These are phyloP conservation scores for Halenospora varia DNA, from an alignment of 495 filamentous ascomycete genomes.

Conservation along the genomic window DNA sequence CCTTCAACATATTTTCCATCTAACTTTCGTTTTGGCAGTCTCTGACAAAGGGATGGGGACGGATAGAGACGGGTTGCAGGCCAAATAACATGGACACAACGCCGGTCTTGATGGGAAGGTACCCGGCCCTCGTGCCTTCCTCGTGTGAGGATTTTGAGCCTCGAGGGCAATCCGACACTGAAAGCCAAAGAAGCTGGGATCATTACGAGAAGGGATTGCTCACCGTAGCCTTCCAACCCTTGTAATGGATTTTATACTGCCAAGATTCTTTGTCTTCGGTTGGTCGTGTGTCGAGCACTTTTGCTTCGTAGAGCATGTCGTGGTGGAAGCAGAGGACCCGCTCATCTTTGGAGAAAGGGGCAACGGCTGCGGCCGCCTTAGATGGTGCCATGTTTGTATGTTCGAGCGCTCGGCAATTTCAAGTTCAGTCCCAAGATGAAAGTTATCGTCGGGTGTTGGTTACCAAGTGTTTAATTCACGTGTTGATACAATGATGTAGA, in stretches of 20 bases:
- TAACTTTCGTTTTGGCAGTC: not conserved
- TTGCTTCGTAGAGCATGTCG: constrained; percentile 95
- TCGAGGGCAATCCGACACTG: not conserved
- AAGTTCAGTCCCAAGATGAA: too few relatives aligned
- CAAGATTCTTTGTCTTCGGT: constrained; percentile 60
- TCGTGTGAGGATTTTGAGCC: too few relatives aligned
- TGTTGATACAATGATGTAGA: not conserved
- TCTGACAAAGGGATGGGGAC: not conserved
- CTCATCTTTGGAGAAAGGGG: constrained; percentile 81
- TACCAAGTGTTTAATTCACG: not conserved
- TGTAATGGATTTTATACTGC: constrained; percentile 94
- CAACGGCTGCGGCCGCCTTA: constrained; percentile 32
- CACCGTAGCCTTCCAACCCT: constrained; percentile 91
- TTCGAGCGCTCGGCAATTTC: too few relatives aligned
- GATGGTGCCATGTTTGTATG: constrained; percentile 61
- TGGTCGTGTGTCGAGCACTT: constrained; percentile 73
- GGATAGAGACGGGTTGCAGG: too few relatives aligned
- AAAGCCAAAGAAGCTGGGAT: not conserved
- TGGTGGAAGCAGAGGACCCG: constrained; percentile 95
- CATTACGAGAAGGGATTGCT: not conserved
- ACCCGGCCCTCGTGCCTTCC: not conserved
- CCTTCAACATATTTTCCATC: not conserved
- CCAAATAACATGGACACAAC: not conserved
- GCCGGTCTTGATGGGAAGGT: not conserved
- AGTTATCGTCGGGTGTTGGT: not conserved